phyloP scores from a whole-genome alignment of 2,329 filamentous ascomycete genomes.

The Atkinsonella texensis region DNA sequence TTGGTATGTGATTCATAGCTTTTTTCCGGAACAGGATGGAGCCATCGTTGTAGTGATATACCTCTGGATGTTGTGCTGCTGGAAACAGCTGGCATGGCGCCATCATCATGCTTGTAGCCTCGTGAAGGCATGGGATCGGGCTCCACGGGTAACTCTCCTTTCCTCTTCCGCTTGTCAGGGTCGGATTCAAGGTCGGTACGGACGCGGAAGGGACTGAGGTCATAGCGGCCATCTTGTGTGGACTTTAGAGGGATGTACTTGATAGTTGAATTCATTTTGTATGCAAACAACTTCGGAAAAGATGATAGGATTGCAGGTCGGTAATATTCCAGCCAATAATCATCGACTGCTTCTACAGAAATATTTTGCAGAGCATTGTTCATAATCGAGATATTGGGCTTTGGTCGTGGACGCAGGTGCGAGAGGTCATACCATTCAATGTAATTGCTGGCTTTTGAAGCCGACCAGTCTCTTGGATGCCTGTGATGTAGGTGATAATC shows the following conservation, averaged over 20 bases:
- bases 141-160: conserved; percentile 60
- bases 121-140: conserved; percentile 38
- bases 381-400: conserved; percentile 36
- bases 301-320: conserved; percentile 78
- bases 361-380: conserved; percentile 27
- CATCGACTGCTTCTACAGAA: conserved; percentile 58
- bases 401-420: conserved; percentile 48
- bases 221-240: conserved; percentile 61
- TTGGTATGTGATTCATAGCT: conserved; percentile 9
- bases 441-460: conserved; percentile 55
- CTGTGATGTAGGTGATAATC: conserved; percentile 95
- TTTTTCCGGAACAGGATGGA: conserved; percentile 36
- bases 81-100: conserved; percentile 26
- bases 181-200: conserved; percentile 53
- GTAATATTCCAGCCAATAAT: conserved; percentile 98
- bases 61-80: conserved; percentile 29
- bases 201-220: conserved; percentile 79
- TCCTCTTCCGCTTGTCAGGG: conserved; percentile 45
- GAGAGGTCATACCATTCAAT: conserved; percentile 79
- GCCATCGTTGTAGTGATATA: conserved; percentile 49
- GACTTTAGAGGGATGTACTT: conserved; percentile 69
- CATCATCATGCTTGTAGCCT: conserved; percentile 24
- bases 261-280: conserved; percentile 81
- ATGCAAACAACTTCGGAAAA: conserved; percentile 84
- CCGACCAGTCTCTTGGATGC: conserved; percentile 62